Evolutionary conservation across 768 basidiomycete genomes (phyloP), one percentile per base, ranked within the genome.

Genomic region (Lentinula edodes): DNA sequence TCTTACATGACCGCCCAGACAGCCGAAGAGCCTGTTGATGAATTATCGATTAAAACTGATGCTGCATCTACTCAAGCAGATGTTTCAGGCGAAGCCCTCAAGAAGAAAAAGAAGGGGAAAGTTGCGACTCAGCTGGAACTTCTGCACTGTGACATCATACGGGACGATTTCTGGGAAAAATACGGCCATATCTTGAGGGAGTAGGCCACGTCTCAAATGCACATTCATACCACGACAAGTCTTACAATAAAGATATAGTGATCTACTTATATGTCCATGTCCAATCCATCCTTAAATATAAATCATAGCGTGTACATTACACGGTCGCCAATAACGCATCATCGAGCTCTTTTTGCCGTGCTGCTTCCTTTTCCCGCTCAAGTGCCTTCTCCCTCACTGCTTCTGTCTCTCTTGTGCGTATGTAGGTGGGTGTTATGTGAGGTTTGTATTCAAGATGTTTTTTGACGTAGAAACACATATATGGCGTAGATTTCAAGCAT

Each of bases 401-500:
- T 68, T 89, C 89, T 15, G 78, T 83, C 71, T 91, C 88, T 32
- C 88, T 78, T 45, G 82, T 77, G 39, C 83, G 73, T 2, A 87
- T 80, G 67, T 92, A 91, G 0, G 85, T 84, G 5, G 90, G 90
- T 32, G 79, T 84, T 67, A 78, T 79, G 68, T 84, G 72, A 0
- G 88, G 86, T 70, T 87, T 89, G 74, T 95, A 95, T 64, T 95
- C 91, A 51, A 95, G 77, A 63, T 91, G 85, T 10, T 91, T 85
- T 72, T 95, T 95, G 63, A 93, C 91, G 70, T 96, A 97, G 76
- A 95, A 95, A 64, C 93, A 92, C 94, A 96, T 95, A 72, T 96
- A 96, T 5, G 92, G 89, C 53, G 85, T 80, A 18, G 93, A 92
- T 53, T 72, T 76, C 45, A 95, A 78, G 59, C 89, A 90, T 0